A percentile compares a stretch with the other conserved stretches of the same genome.
Evolutionary conservation across 768 basidiomycete species (phyloP).

Genomic region (Gloeostereum incarnatum): DNA sequence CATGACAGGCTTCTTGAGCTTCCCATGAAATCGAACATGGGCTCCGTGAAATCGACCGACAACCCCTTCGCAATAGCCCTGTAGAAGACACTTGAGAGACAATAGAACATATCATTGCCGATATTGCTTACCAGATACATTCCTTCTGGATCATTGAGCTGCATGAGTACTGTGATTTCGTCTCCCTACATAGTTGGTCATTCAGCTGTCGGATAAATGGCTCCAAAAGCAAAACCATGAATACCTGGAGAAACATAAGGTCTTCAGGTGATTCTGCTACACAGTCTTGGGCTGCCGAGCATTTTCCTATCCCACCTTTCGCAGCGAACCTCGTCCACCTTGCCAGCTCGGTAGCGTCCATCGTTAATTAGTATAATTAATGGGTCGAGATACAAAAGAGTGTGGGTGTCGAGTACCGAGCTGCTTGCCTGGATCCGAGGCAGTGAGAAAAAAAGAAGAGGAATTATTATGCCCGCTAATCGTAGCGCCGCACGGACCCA

Average conservation of each 20-base stretch:
- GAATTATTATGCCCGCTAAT: no score
- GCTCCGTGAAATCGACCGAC: constrained; percentile 62
- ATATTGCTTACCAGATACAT: constrained; percentile 49
- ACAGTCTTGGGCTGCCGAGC: constrained; percentile 66
- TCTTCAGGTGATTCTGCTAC: constrained; percentile 66
- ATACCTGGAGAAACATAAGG: constrained; percentile 80
- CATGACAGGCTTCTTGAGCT: constrained; percentile 74
- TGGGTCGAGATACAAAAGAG: neutral
- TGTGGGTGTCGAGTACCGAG: no score
- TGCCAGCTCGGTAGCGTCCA: constrained; percentile 67
- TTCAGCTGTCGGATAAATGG: no score
- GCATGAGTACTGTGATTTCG: constrained; percentile 71
- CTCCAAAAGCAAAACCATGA: constrained; percentile 16
- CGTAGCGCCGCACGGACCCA: no score
- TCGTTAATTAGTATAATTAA: constrained; percentile 14
- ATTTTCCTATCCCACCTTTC: constrained; percentile 80
- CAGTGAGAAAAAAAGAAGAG: no score
- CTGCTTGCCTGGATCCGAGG: no score
- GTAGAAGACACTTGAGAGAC: neutral
- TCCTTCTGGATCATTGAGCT: constrained; percentile 43
- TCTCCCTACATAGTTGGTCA: no score
- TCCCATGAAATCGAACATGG: constrained; percentile 61
- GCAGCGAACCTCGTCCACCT: constrained; percentile 80
- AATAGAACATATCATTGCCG: neutral
- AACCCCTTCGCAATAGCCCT: constrained; percentile 87